Conservation (phyloP, 1,284 basidiomycete species). For the Pyrrhoderma noxium region DNA sequence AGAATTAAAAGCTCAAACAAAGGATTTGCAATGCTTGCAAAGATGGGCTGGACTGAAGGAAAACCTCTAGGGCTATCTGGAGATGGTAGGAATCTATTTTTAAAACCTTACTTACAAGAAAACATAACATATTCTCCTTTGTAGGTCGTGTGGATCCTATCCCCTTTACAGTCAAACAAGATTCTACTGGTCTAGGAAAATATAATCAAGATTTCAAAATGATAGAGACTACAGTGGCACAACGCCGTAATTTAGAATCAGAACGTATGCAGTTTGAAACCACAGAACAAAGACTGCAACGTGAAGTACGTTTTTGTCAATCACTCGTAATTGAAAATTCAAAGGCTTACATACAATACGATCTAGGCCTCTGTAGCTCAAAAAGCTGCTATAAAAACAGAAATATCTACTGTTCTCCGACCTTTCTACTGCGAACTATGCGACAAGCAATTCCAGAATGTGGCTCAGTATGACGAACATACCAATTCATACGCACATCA, state of each 20-base stretch:
- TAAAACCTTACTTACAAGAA: too few relatives aligned
- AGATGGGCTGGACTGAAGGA: slow-evolving; percentile 75
- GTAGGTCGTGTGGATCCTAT: slow-evolving; percentile 73
- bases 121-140: too few relatives aligned
- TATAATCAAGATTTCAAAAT: slow-evolving; percentile 66
- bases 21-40: slow-evolving; percentile 71
- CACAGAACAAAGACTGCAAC: slow-evolving; percentile 58
- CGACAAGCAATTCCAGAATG: slow-evolving; percentile 77
- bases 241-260: slow-evolving; percentile 68
- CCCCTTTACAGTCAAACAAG: slow-evolving; percentile 70
- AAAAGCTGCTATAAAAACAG: slow-evolving; percentile 53
- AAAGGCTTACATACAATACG: neutral
- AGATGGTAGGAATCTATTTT: slow-evolving; percentile 43
- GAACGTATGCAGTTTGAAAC: slow-evolving; percentile 73
- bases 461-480: slow-evolving; percentile 79
- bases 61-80: slow-evolving; percentile 67
- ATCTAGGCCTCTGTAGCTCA: slow-evolving; percentile 59
- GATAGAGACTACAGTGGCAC: slow-evolving; percentile 76
- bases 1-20: slow-evolving; percentile 70
- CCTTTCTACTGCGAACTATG: slow-evolving; percentile 75
- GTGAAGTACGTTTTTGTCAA: slow-evolving; percentile 49
- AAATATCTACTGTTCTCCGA: slow-evolving; percentile 58
- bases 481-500: slow-evolving; percentile 73
- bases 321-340: slow-evolving; percentile 1
- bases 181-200: slow-evolving; percentile 72